phyloP scores from a whole-genome alignment of 345 rosid genomes.

The Populus pruinosa region DNA sequence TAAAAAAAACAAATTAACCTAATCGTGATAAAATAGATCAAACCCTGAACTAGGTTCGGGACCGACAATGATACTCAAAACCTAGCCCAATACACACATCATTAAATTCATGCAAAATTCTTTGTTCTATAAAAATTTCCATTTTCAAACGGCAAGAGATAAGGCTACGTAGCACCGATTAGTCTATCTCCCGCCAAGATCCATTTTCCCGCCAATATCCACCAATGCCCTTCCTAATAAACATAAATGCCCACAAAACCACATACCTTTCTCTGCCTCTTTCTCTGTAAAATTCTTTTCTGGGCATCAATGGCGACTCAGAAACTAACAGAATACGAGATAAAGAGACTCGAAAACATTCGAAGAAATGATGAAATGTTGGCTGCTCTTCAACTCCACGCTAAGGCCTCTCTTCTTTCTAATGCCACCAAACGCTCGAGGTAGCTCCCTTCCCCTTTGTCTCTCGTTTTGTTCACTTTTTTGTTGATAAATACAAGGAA shows the following conservation, averaged over 20 bases:
- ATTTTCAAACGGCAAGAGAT: neutral
- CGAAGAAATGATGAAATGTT: conserved; percentile 68
- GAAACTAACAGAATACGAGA: conserved; percentile 72
- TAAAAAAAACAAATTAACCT: no score
- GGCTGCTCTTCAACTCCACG: conserved; percentile 64
- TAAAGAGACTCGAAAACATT: conserved; percentile 69
- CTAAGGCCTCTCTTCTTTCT: conserved; percentile 53
- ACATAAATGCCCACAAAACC: neutral
- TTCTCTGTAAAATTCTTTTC: neutral
- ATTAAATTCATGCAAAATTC: no score
- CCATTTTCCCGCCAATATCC: conserved; percentile 15
- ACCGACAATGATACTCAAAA: no score
- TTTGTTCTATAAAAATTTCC: no score
- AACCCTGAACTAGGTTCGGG: no score
- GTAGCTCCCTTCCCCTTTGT: conserved; percentile 7
- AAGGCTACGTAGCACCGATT: neutral
- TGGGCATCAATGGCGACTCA: conserved; percentile 48
- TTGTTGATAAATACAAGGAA: no score
- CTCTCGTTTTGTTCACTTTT: no score
- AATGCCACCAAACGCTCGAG: conserved; percentile 50
- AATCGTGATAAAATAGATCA: no score
- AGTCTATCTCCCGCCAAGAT: conserved; percentile 15
- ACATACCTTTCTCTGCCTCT: neutral
- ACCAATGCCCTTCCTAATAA: neutral
- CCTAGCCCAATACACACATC: no score